Conservation (phyloP, 169 alveolate genomes). For the Plasmodium vivax region DNA sequence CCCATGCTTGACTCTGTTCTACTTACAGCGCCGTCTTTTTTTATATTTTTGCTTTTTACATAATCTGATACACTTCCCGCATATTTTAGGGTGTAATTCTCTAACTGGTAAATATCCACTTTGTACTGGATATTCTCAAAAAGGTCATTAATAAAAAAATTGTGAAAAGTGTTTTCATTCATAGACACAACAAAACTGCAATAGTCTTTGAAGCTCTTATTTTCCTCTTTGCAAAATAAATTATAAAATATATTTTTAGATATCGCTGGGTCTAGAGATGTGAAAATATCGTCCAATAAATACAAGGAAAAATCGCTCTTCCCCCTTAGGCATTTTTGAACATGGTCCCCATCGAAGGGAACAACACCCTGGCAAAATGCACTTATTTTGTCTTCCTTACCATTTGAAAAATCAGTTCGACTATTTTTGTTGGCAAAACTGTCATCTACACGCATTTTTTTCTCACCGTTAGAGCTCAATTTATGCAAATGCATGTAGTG, state of each 20-base stretch:
- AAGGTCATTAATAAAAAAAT: conserved; percentile 26
- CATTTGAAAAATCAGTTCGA: conserved; percentile 11
- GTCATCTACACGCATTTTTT: not conserved
- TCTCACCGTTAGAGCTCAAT: not conserved
- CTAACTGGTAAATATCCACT: conserved; percentile 32
- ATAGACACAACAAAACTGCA: conserved; percentile 48
- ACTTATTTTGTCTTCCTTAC: not conserved
- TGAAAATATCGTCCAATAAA: conserved; percentile 80
- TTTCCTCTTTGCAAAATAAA: conserved; percentile 73
- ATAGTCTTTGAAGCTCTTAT: conserved; percentile 34
- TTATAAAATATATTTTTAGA: conserved; percentile 78
- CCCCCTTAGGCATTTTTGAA: not conserved
- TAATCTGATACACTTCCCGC: conserved; percentile 23
- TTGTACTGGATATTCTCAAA: conserved; percentile 30
- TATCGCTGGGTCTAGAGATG: conserved; percentile 81
- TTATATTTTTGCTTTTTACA: conserved; percentile 22
- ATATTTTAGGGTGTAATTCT: conserved; percentile 8
- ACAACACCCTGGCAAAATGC: not conserved
- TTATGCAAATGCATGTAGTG: conserved; percentile 55
- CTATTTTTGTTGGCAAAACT: not conserved
- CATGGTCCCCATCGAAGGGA: not conserved
- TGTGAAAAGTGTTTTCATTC: conserved; percentile 30
- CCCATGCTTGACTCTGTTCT: conserved; percentile 9
- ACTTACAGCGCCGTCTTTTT: conserved; percentile 10
- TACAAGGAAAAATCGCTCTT: conserved; percentile 44